phyloP scores from a whole-genome alignment of 257 asterid species.

The Knoxia roxburghii region DNA sequence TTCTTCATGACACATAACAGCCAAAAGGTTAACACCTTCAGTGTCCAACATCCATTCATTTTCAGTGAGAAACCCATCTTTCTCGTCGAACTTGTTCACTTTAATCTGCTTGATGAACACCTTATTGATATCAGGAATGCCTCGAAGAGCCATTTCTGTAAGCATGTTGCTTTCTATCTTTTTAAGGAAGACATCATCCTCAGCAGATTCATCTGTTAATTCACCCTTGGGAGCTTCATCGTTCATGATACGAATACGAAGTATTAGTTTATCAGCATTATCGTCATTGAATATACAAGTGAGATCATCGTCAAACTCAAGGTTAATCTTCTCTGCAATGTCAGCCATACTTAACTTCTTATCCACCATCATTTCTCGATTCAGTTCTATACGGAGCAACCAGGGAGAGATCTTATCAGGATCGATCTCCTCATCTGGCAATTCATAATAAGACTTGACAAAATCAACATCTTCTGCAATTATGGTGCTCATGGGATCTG shows the following conservation, averaged over 20 bases:
- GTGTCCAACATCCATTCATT: conserved; percentile 98
- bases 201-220: conserved; percentile 75
- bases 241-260: conserved; percentile 97
- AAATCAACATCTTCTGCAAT: conserved; percentile 92
- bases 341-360: conserved; percentile 99
- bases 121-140: conserved; percentile 96
- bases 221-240: conserved; percentile 99
- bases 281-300: conserved; percentile 95
- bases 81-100: conserved; percentile 65
- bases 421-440: conserved; percentile 98
- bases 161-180: conserved; percentile 98
- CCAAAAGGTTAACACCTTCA: conserved; percentile 94
- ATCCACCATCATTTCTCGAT: conserved; percentile 99
- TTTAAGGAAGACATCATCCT: conserved; percentile 95
- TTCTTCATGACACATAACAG: conserved; percentile 89
- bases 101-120: conserved; percentile 86
- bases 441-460: conserved; percentile 89
- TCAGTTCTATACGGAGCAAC: conserved; percentile 93
- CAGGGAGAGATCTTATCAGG: conserved; percentile 97
- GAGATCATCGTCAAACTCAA: conserved; percentile 86
- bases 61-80: conserved; percentile 84
- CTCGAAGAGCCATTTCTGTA: conserved; percentile 97
- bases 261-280: conserved; percentile 93
- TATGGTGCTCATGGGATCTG: conserved; percentile 86
- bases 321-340: conserved; percentile 93